These are phyloP conservation scores for Prunus dulcis DNA, from an alignment of 306 rosid genomes.

Conservation along the genomic window DNA sequence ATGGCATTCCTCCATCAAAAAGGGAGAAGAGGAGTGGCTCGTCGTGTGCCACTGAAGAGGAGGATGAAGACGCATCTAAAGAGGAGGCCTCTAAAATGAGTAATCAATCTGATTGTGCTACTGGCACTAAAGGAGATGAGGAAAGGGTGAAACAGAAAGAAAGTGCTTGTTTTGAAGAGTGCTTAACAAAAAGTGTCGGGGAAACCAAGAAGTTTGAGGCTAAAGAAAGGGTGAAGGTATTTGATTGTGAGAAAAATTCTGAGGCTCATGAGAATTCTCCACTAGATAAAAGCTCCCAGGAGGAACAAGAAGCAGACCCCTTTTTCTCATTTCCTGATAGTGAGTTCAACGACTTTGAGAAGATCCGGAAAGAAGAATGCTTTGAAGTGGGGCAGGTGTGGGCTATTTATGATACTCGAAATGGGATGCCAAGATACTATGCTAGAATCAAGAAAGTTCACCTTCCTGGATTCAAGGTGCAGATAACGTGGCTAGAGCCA, in stretches of 20 bases:
- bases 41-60: constrained; percentile 23
- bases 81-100: constrained; percentile 37
- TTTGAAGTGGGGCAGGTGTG: constrained; percentile 75
- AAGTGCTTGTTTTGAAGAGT: constrained; percentile 24
- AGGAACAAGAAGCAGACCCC: constrained; percentile 14
- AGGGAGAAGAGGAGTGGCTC: constrained; percentile 46
- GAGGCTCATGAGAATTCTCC: constrained; percentile 27
- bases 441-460: constrained; percentile 58
- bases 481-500: constrained; percentile 74
- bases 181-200: constrained; percentile 27
- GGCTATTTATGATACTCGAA: constrained; percentile 69
- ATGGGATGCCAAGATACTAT: constrained; percentile 93
- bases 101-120: constrained; percentile 29
- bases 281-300: constrained; percentile 29
- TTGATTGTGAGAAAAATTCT: neutral
- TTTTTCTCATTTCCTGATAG: constrained; percentile 46
- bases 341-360: constrained; percentile 73
- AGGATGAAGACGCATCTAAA: constrained; percentile 20
- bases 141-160: constrained; percentile 36
- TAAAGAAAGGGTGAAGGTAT: neutral
- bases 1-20: constrained; percentile 23
- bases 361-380: constrained; percentile 43
- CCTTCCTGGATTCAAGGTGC: constrained; percentile 62
- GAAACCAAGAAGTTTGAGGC: constrained; percentile 4
- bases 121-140: constrained; percentile 27